phyloP scores from a whole-genome alignment of 805 yeast species.

The Kodamaea sagamina region DNA sequence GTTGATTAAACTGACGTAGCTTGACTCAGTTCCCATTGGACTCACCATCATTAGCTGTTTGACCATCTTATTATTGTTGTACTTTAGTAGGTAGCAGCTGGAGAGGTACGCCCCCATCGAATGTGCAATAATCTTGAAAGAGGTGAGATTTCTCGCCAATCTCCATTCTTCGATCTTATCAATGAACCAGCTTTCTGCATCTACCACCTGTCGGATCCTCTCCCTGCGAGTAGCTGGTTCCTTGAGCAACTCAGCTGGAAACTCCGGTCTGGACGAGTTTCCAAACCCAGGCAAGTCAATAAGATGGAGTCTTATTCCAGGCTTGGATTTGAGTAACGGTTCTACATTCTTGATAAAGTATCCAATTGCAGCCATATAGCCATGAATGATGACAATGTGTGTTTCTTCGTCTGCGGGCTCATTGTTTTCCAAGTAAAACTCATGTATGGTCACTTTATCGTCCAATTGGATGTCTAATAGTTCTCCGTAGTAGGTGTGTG shows the following conservation, averaged over 20 bases:
- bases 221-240: conserved; percentile 22
- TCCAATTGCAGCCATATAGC: conserved; percentile 49
- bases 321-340: conserved; percentile 28
- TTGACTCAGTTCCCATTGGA: conserved; percentile 48
- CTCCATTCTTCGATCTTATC: conserved; percentile 43
- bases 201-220: conserved; percentile 34
- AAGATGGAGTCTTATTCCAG: conserved; percentile 39
- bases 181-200: conserved; percentile 43
- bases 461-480: conserved; percentile 34
- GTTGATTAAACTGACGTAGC: conserved; percentile 35
- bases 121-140: conserved; percentile 39
- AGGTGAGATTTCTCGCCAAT: conserved; percentile 19
- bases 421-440: conserved; percentile 33
- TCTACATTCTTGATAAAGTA: conserved; percentile 43
- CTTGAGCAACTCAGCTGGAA: conserved; percentile 32
- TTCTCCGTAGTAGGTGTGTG: conserved; percentile 17
- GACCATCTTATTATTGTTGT: conserved; percentile 26
- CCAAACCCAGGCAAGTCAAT: conserved; percentile 47
- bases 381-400: conserved; percentile 41
- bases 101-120: conserved; percentile 47
- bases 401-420: conserved; percentile 15
- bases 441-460: conserved; percentile 36
- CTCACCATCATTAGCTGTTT: conserved; percentile 33
- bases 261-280: conserved; percentile 42
- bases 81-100: conserved; percentile 43